Evolutionary conservation across 495 filamentous ascomycete genomes (phyloP), one percentile per base, ranked within the genome.

Genomic region (Penicillium canariense): DNA sequence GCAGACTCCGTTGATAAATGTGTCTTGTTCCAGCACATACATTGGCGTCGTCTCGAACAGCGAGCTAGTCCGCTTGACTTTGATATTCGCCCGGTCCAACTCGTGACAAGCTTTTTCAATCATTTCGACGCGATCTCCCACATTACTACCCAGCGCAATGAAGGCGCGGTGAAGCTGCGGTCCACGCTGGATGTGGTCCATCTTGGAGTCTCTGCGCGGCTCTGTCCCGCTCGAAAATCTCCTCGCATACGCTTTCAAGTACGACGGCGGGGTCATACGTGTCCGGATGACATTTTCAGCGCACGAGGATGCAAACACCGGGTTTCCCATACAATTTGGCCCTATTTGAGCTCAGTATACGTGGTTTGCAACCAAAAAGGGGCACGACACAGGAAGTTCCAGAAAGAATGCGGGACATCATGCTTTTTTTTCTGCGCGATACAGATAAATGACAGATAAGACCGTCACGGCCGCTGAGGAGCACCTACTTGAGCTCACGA

Each of bases 1-100:
- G 68, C 91, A 96, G 50, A 86, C 91, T 28, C 91, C 94, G 67
- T 98, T 98, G 35, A 97, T 72, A 62, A 97, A 98, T 15, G 84
- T 80, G 53, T 83, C 83, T 67, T 98, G 94, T 62, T 96, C 86
- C 57, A 87, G 72, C 59, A 96, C 86, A 73, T 98, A 97, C 94
- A 98, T 98, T 20, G 94, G 89, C 55, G 89, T 84, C 6, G 93
- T 98, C 73, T 97, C 90, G 77, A 93, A 98, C 32, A 98, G 77
- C 49, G 85, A 84, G 65, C 94, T 97, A 0, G 93, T 96, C 60
- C 86, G 75, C 49, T 83, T 80, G 34, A 98, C 80, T 52, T 74
- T 82, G 68, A 97, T 89, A 44, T 80, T 83, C 30, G 82, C 74
- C 26, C 71, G 67, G 47, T 87, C 81, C 84, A 98, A 88, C 62